phyloP scores from a whole-genome alignment of 2,329 filamentous ascomycete species.

The Penicillium carneum region DNA sequence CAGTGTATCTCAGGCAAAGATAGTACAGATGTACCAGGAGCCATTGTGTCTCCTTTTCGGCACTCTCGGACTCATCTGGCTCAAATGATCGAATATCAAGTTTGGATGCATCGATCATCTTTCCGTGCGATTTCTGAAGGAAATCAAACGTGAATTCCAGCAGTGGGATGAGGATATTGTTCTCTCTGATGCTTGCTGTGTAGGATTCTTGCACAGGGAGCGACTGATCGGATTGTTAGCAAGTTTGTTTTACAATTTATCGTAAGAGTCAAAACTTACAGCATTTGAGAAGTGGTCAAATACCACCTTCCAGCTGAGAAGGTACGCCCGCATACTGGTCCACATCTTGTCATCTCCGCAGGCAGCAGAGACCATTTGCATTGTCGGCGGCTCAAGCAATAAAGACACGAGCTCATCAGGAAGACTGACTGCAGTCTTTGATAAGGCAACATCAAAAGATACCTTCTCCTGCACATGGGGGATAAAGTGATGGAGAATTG shows the following conservation, averaged over 20 bases:
- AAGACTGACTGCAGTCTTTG: constrained; percentile 66
- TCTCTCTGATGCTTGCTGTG: constrained; percentile 76
- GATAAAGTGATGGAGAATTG: constrained; percentile 79
- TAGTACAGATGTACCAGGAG: constrained; percentile 87
- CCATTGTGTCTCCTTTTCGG: constrained; percentile 80
- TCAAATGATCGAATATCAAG: constrained; percentile 72
- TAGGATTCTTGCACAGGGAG: constrained; percentile 85
- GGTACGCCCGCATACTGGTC: constrained; percentile 74
- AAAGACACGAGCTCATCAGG: constrained; percentile 86
- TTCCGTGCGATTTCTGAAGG: constrained; percentile 77
- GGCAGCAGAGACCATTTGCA: constrained; percentile 71
- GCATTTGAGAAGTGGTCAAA: constrained; percentile 84
- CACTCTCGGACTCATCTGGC: constrained; percentile 66
- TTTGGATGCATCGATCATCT: constrained; percentile 73
- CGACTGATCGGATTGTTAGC: constrained; percentile 58
- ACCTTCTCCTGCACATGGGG: constrained; percentile 79
- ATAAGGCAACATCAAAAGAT: constrained; percentile 73
- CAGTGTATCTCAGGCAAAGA: constrained; percentile 76
- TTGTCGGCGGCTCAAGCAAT: constrained; percentile 76
- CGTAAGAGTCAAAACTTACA: constrained; percentile 44
- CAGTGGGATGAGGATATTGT: constrained; percentile 71
- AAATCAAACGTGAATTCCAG: constrained; percentile 84
- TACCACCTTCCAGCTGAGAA: constrained; percentile 86
- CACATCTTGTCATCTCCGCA: constrained; percentile 72
- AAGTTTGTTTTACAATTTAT: not conserved